phyloP scores from a whole-genome alignment of 2,329 filamentous ascomycete species.

The Cordyceps fumosorosea region DNA sequence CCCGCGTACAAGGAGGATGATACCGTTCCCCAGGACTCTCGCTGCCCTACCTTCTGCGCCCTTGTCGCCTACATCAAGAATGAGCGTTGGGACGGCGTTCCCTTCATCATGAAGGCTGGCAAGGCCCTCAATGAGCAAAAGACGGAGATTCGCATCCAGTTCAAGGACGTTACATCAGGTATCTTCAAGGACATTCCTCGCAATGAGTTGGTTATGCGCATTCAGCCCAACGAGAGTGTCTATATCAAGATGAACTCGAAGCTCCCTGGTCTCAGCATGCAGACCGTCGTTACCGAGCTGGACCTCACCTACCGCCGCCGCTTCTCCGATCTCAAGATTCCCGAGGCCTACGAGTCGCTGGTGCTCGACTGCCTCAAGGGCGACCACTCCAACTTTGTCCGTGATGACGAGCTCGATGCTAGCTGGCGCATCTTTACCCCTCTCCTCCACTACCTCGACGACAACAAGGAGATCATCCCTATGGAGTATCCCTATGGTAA shows the following conservation, averaged over 20 bases:
- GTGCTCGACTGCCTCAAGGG: slow-evolving; percentile 97
- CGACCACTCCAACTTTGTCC: slow-evolving; percentile 98
- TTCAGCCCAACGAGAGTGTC: slow-evolving; percentile 98
- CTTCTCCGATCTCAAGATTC: slow-evolving; percentile 99
- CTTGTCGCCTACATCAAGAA: slow-evolving; percentile 99
- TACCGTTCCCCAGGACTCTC: slow-evolving; percentile 92
- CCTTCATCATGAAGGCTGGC: slow-evolving; percentile 98
- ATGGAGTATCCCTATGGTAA: slow-evolving; percentile 99
- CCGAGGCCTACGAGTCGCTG: slow-evolving; percentile 96
- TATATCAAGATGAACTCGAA: slow-evolving; percentile 99
- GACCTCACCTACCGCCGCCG: slow-evolving; percentile 96
- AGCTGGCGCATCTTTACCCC: slow-evolving; percentile 99
- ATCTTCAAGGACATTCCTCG: slow-evolving; percentile 99
- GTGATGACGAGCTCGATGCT: slow-evolving; percentile 92
- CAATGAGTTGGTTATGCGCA: slow-evolving; percentile 98
- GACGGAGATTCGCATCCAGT: slow-evolving; percentile 98
- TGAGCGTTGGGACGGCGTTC: slow-evolving; percentile 97
- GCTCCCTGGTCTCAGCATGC: slow-evolving; percentile 96
- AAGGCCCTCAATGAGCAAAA: slow-evolving; percentile 99
- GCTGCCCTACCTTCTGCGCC: slow-evolving; percentile 96
- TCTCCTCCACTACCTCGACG: slow-evolving; percentile 93
- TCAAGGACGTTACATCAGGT: slow-evolving; percentile 97
- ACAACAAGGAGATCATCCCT: slow-evolving; percentile 98
- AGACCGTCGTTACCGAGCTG: slow-evolving; percentile 96
- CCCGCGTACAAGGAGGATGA: slow-evolving; percentile 98